Percentiles rank a stretch among this genome's conserved stretches.
phyloP scores from a whole-genome alignment of 176 grass and related monocot genomes.

The Oryza officinalis region DNA sequence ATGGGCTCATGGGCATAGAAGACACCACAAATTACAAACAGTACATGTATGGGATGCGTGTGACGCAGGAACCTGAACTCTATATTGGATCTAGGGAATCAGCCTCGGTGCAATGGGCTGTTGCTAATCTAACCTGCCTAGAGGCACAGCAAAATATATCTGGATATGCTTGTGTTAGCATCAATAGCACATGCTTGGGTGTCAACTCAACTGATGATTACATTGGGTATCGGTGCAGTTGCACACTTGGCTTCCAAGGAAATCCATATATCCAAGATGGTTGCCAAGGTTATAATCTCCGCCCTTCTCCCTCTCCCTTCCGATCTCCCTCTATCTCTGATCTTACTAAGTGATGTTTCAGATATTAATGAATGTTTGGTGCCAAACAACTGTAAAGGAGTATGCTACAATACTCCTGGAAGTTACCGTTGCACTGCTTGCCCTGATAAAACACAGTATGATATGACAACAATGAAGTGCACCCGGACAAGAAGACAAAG shows the following conservation, averaged over 20 bases:
- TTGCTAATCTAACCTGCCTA: not conserved
- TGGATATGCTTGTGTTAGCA: conserved; percentile 1
- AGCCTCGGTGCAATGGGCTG: not conserved
- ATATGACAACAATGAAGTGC: conserved; percentile 6
- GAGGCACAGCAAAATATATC: not conserved
- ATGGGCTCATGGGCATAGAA: no score
- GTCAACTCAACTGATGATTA: not conserved
- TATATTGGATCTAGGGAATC: not conserved
- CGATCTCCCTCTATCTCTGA: not conserved
- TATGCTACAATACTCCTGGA: conserved; percentile 19
- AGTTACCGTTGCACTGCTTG: not conserved
- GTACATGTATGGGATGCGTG: no score
- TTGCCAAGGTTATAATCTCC: no score
- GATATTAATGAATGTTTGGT: conserved; percentile 24
- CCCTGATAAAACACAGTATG: not conserved
- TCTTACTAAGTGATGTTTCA: conserved; percentile 4
- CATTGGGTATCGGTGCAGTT: conserved; percentile 22
- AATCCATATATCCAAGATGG: not conserved
- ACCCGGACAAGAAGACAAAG: not conserved
- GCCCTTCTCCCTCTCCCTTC: no score
- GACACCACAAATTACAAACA: no score
- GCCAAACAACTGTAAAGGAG: not conserved
- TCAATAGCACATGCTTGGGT: not conserved
- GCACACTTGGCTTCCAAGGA: not conserved
- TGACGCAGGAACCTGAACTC: not conserved